Evolutionary conservation across 192 early-diverging fungal species (phyloP), one percentile per base, ranked within the genome.

Genomic region (Rhizoclosmatium globosum): DNA sequence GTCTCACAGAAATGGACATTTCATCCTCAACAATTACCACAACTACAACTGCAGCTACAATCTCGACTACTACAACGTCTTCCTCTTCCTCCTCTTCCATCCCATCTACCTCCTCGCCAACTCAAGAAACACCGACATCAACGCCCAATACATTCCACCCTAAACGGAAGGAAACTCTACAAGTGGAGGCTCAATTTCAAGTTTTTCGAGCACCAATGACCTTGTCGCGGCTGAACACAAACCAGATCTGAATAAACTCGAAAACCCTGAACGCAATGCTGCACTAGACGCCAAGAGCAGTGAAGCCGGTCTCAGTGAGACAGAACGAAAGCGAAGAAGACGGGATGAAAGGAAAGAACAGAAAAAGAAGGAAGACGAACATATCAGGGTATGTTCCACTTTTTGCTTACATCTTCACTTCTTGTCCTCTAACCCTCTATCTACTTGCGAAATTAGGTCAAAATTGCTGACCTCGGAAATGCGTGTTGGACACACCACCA

Each of bases 391-490:
- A 46, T 15, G 64, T 65, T 31, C 13, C 13, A 64, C 61, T 39
- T 19, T 64, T 64, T n/a, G 9, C 50, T 0, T 53, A 0, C 50
- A 13, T 53, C 1, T 53, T 53, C 4, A 23, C 41, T 73, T 46
- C 17, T 71, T 43, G 19, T 46, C 61, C 21, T 31, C 31, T 31
- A 31, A 31, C 31, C 31, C 17, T 53, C 50, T 53, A 9, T 41
- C 21, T 6, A 64, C 39, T 64, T 38, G 21, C 21, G 21, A 57
- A 57, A 57, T 17, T 87, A 89, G 23, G 94, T 99, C 70, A 99
- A 99, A 84, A 95, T 99, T 79, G 96, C 96, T 11, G 97, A 99
- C 83, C 84, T 99, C 19, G 97, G 97, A 15, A 99, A 99, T 81
- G 95, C 96, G 31, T 97, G 96, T 72, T 99, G 97, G 97, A 91